Evolutionary conservation across 495 filamentous ascomycete genomes (phyloP).

Genomic region (Elasticomyces elasticus): DNA sequence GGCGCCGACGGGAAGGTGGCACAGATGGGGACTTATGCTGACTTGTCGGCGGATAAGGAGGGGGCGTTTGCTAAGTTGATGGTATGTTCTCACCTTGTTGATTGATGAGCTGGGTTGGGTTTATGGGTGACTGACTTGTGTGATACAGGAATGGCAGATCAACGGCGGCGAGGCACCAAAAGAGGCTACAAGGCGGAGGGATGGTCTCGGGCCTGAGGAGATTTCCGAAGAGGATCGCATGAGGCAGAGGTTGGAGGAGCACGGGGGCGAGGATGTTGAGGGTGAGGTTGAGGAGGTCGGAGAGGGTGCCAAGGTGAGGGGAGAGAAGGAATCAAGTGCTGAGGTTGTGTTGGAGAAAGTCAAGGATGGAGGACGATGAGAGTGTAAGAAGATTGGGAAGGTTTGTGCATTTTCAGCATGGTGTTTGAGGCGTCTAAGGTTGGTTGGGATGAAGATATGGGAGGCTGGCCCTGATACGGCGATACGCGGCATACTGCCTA

Average conservation of each 20-base stretch:
- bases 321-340: conserved; percentile 13
- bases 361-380: conserved; percentile 3
- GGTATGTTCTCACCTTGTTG: conserved; percentile 32
- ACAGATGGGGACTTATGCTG: conserved; percentile 73
- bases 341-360: conserved; percentile 23
- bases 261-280: conserved; percentile 15
- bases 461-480: neutral
- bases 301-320: conserved; percentile 18
- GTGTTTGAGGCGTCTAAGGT: neutral
- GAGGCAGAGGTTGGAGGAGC: conserved; percentile 17
- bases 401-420: neutral
- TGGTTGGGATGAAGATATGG: neutral
- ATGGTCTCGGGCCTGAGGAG: conserved; percentile 12
- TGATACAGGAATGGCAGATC: conserved; percentile 70
- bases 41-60: conserved; percentile 57
- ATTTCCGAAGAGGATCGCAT: conserved; percentile 34
- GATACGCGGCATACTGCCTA: neutral
- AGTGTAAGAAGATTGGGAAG: neutral
- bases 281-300: conserved; percentile 22
- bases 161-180: conserved; percentile 50
- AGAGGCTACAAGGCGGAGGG: no score
- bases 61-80: conserved; percentile 90
- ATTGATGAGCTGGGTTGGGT: neutral
- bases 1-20: conserved; percentile 76
- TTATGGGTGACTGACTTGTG: neutral